Conservation (phyloP, 768 basidiomycete genomes). For the Mycena maculata region DNA sequence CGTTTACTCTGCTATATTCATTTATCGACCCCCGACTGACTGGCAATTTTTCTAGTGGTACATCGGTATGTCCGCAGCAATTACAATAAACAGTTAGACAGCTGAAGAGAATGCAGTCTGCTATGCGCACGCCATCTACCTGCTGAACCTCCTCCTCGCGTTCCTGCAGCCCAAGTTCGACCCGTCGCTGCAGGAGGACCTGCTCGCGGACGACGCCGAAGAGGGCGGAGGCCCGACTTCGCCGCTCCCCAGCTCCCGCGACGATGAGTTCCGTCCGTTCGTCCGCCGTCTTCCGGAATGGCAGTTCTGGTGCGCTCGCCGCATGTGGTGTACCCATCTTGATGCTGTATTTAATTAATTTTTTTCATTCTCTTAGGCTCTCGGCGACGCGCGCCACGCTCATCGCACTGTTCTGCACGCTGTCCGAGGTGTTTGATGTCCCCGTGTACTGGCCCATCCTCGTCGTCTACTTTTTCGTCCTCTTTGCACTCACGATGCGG, state of each 20-base stretch:
- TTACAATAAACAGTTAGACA: background rate
- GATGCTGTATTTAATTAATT: constrained; percentile 1
- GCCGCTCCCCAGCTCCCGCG: constrained; percentile 74
- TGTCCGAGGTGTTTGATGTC: constrained; percentile 90
- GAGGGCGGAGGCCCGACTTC: constrained; percentile 81
- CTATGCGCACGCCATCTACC: constrained; percentile 89
- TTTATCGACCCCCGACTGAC: constrained; percentile 1
- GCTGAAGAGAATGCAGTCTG: constrained; percentile 17
- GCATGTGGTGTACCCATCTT: no score
- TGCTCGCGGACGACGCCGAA: constrained; percentile 94
- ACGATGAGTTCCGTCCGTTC: constrained; percentile 98
- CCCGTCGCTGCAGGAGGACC: constrained; percentile 93
- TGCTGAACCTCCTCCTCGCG: constrained; percentile 94
- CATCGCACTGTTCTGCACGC: constrained; percentile 82
- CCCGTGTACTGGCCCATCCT: constrained; percentile 99
- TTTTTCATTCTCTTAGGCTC: constrained; percentile 65
- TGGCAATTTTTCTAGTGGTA: constrained; percentile 74
- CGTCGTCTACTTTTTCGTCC: constrained; percentile 94
- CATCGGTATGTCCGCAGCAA: constrained; percentile 71
- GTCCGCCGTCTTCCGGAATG: constrained; percentile 95
- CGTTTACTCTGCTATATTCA: constrained; percentile 50
- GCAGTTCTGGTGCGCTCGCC: constrained; percentile 84
- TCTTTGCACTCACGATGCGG: constrained; percentile 96
- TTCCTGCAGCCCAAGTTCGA: constrained; percentile 99
- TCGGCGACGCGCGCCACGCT: constrained; percentile 91